Percentiles rank a stretch among this genome's conserved stretches.
Conservation (phyloP, 768 basidiomycete genomes). For the Psilocybe azurescens region DNA sequence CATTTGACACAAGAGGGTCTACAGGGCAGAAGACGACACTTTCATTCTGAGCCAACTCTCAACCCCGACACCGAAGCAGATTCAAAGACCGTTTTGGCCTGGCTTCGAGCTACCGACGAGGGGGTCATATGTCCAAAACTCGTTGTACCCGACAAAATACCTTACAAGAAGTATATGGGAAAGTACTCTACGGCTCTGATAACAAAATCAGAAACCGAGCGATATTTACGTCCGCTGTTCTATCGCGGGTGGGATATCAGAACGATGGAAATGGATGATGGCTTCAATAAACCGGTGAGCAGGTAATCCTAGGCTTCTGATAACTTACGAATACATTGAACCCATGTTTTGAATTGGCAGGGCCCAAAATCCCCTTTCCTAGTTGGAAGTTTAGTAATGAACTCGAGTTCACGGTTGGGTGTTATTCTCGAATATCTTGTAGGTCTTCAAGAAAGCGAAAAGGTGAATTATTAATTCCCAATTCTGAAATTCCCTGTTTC, state of each 20-base stretch:
- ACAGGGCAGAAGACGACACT: not conserved
- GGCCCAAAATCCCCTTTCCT: slow-evolving; percentile 20
- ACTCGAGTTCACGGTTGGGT: slow-evolving; percentile 16
- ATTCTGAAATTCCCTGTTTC: not conserved
- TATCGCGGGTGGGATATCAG: slow-evolving; percentile 30
- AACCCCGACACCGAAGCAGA: not conserved
- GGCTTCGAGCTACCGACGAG: not conserved
- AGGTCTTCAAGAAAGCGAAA: slow-evolving; percentile 23
- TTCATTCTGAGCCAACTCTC: not conserved
- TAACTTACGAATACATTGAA: no score
- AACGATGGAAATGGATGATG: slow-evolving; percentile 5
- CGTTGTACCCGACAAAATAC: slow-evolving; percentile 13
- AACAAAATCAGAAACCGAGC: slow-evolving; percentile 32
- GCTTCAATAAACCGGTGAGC: no score
- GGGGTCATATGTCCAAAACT: slow-evolving; percentile 7
- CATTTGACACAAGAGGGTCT: not conserved
- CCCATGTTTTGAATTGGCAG: not conserved
- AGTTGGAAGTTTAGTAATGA: slow-evolving; percentile 23
- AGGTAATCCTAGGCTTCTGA: no score
- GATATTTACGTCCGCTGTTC: slow-evolving; percentile 41
- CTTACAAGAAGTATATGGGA: slow-evolving; percentile 6
- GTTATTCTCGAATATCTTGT: slow-evolving; percentile 23
- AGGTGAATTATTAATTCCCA: slow-evolving; percentile 13
- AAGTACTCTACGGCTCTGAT: slow-evolving; percentile 38
- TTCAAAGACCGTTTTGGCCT: not conserved